Percentiles rank a stretch among this genome's conserved stretches.
Conservation (phyloP, 208 protist genomes). For the Wallacemonas sp. region DNA sequence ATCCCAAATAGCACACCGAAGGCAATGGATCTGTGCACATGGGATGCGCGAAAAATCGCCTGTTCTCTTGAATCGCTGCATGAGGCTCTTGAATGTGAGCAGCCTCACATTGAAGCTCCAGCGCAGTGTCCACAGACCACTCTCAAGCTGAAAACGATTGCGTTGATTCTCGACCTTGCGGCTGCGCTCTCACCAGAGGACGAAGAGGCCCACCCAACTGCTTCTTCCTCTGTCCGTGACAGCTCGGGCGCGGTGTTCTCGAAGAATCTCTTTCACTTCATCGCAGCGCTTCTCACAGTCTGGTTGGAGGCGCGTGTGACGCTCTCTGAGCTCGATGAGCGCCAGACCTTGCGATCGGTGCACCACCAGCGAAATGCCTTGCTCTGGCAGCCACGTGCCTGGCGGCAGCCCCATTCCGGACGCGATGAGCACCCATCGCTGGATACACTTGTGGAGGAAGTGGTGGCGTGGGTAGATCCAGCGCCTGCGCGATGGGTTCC, state of each 20-base stretch:
- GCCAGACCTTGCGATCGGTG: not conserved
- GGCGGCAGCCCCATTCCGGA: too few species aligned
- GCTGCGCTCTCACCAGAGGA: not conserved
- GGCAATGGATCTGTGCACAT: not conserved
- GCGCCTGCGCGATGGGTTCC: not conserved
- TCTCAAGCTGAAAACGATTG: not conserved
- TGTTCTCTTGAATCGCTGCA: too few species aligned
- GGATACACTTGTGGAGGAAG: not conserved
- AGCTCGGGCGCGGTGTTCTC: not conserved
- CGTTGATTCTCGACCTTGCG: conserved; percentile 3
- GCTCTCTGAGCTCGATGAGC: not conserved
- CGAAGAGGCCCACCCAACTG: not conserved
- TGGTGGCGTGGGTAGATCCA: not conserved
- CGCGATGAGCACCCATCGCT: not conserved
- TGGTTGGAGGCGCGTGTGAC: conserved; percentile 10
- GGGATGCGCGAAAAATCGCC: too few species aligned
- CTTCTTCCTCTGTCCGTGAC: too few species aligned
- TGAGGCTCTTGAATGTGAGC: too few species aligned
- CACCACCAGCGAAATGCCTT: not conserved
- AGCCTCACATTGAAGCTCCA: too few species aligned
- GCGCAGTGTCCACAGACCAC: not conserved
- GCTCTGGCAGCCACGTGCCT: conserved; percentile 2
- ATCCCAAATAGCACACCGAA: too few species aligned
- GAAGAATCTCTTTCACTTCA: not conserved
- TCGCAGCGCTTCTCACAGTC: not conserved